A percentile compares a stretch with the other conserved stretches of the same genome.
Evolutionary conservation across 345 rosid genomes (phyloP).

Genomic region (Bruguiera gymnorhiza): DNA sequence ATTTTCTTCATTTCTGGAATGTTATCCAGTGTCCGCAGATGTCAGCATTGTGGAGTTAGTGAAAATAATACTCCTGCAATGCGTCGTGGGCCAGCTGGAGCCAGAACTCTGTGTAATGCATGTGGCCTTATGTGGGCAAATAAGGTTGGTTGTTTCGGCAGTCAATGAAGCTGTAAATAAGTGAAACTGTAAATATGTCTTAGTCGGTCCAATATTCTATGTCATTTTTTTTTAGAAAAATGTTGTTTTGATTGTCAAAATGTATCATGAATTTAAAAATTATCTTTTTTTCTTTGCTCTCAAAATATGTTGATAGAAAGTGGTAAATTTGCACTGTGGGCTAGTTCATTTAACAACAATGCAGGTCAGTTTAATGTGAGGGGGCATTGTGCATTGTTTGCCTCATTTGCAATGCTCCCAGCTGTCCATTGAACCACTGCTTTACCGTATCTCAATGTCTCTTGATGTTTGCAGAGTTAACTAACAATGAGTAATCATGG

Average conservation of each 20-base stretch:
- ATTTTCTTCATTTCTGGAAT: constrained; percentile 15
- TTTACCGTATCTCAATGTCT: no score
- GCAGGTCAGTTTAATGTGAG: not conserved
- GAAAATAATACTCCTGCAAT: constrained; percentile 72
- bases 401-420: no score
- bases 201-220: no score
- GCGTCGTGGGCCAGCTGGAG: constrained; percentile 90
- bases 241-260: not conserved
- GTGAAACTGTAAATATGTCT: no score
- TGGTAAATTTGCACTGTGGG: not conserved
- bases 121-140: constrained; percentile 94
- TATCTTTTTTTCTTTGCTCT: not conserved
- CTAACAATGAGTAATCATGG: no score
- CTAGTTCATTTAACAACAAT: not conserved
- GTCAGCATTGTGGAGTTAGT: constrained; percentile 70
- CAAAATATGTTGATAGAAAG: not conserved
- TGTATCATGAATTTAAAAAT: not conserved
- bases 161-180: not conserved
- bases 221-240: not conserved
- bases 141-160: constrained; percentile 42
- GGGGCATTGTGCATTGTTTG: no score
- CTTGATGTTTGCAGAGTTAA: no score
- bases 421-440: no score
- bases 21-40: constrained; percentile 40
- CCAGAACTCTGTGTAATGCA: constrained; percentile 75